Base-by-base conservation (phyloP, 805 yeast genomes). In the Clavispora fructus region DNA sequence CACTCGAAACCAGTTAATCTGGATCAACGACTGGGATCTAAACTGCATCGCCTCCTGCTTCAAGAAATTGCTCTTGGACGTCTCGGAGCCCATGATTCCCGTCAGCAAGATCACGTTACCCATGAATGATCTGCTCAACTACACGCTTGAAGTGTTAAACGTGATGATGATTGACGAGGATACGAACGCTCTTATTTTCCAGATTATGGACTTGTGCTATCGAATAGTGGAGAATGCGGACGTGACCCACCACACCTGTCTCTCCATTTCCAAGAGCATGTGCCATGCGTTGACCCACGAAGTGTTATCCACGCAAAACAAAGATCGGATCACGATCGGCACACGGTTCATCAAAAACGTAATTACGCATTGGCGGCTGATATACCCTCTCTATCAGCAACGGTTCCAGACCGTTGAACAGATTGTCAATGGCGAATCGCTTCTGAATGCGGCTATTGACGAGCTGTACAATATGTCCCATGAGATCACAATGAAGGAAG, bases 241-340 rank as follows among this genome's bases (percentile, higher is more conserved):
- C 33, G 28, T 39, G 23, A 54, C 58, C 7, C 42, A 41, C n/a
- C 58, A 56, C 35, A 64, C 65, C 11, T 49, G 72, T 12, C 43
- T 56, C 9, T 57, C 75, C 6, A 51, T 78, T 19, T 65, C 83
- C 39, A 74, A 71, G 51, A 66, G 78, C 25, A 56, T 83, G 38
- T 69, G 78, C 8, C 79, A 83, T 16, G 74, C 84, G 12, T 53
- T 85, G 29, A 74, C 83, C 46, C 83, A 83, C 39, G 78, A 77
- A 52, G 43, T 62, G 25, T 48, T 63, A 12, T 63, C 68, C 42
- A 56, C 58, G n/a, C 60, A 60, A 17, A 75, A 71, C 48, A 70
- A 73, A 37, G 81, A 80, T 50, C 64, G 71, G 40, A 52, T 74
- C 7, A 68, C 77, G 7, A 70, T 83, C 14, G 80, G 83, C 1